Evolutionary conservation across 306 rosid genomes (phyloP), one percentile per base, ranked within the genome.

Genomic region (Aeschynomene evenia): DNA sequence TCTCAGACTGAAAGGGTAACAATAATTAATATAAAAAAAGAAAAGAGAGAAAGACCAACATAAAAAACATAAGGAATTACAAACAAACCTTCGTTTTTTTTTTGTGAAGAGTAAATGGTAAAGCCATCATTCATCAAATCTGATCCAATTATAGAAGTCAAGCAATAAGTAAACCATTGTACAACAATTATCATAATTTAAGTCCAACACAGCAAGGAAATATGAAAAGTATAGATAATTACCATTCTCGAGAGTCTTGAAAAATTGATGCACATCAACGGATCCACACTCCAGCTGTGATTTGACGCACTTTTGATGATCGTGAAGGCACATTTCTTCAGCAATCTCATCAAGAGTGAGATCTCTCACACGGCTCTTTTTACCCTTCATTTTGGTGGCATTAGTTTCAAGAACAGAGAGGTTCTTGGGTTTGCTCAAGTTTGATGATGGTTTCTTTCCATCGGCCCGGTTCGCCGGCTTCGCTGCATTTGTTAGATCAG

Each of bases 401-500:
- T 67, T 78, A 22, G 36, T 66, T 31, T 68, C 23, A 8, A 42
- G 18, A 16, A 39, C 21, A 76, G 79, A 2, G 31, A 75, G 22
- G n/a, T 66, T 69, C 72, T 65, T 77, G 15, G 78, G 78, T 66
- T 82, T 82, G 55, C 63, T 73, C 0, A 64, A 56, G 40, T 80
- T 80, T 0, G 82, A 79, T 42, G 75, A 60, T 7, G 83, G 73
- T 66, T 86, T 86, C 82, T 83, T 86, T 66, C 84, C 91, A 67
- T 24, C 79, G 15, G 63, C 72, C 64, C 39, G 64, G 51, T 72
- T 72, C 16, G 54, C 7, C 18, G 72, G 78, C 71, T 82, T 82
- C 49, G 62, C 81, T 16, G 83, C 61, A 23, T 88, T 84, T 6
- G 91, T 86, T 31, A 88, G 49, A 76, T 88, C 91, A 52, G 91